These are phyloP conservation scores for Chaetomium cochliodes DNA, from an alignment of 495 filamentous ascomycete genomes.

Conservation along the genomic window DNA sequence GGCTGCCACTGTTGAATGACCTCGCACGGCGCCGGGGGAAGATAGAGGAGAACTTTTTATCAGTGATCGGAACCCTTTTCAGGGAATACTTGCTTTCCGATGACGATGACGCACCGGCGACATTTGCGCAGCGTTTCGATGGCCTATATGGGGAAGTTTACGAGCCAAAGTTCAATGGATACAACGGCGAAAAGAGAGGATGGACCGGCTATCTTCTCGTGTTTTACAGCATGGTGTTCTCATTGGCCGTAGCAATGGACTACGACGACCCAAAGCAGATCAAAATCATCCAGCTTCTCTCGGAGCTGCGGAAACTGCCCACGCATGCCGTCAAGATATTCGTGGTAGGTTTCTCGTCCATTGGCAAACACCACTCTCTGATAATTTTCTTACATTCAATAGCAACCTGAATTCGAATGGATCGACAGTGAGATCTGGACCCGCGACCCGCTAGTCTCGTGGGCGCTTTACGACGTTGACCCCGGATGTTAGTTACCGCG, in stretches of 20 bases:
- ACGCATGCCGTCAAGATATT: background rate
- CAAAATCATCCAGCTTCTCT: slow-evolving; percentile 8
- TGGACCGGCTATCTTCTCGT: slow-evolving; percentile 3
- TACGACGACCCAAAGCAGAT: slow-evolving; percentile 2
- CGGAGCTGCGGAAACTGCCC: background rate
- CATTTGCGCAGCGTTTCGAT: background rate
- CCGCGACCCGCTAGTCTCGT: background rate
- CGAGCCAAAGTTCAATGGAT: slow-evolving; percentile 4
- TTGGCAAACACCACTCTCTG: background rate
- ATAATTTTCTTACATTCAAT: background rate
- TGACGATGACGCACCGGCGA: background rate
- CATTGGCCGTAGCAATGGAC: background rate
- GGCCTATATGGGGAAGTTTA: background rate
- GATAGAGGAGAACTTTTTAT: background rate
- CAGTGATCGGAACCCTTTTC: background rate
- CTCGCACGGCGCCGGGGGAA: background rate
- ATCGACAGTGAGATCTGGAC: slow-evolving; percentile 3
- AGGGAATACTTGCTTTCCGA: slow-evolving; percentile 8
- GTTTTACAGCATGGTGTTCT: background rate
- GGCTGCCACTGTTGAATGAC: background rate
- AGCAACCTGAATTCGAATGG: slow-evolving; percentile 9
- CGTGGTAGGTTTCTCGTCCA: background rate
- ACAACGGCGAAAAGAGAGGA: background rate
- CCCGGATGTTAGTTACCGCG: background rate
- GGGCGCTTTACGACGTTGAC: background rate